Evolutionary conservation across 2,329 filamentous ascomycete genomes (phyloP), one percentile per base, ranked within the genome.

Genomic region (Diaporthe amygdali): DNA sequence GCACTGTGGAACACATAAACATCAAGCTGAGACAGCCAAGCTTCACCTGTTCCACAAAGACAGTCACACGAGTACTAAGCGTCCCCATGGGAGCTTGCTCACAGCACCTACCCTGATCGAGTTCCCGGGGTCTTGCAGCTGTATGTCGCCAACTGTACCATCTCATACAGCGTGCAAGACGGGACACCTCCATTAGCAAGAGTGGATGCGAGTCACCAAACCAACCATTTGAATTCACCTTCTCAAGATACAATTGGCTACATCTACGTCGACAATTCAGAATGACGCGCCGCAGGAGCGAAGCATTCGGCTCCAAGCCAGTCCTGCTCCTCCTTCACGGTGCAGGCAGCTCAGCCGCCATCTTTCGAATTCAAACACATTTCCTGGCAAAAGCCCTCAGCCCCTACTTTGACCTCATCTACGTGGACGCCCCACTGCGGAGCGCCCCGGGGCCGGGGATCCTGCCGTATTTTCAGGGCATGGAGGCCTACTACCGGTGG

Each of bases 301-400:
- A 63, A 25, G 41, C 39, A 22, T 63, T 63, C 59, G 59, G 59
- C 59, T 34, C 39, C 22, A 63, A 63, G 59, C 59, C 41, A 25
- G 59, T 47, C 17, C 27, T 83, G 70, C 77, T 84, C 39, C 80
- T 80, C 77, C 79, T 84, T 39, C 82, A 84, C 75, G 82, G 82
- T 71, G 78, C 79, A 44, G 82, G 82, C 70, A 81, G 81, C 39
- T 82, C 80, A 70, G 75, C 79, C 68, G 69, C 51, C 56, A 83
- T 79, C 75, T 83, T 81, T 75, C 77, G 77, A 32, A 77, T 81
- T 70, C 82, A 84, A 74, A 76, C 76, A 46, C 80, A 80, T 51
- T 76, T 78, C 14, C 75, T 83, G 47, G 74, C 77, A 63, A 74
- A 76, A 68, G 74, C 74, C 25, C 78, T 83, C 32, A 56, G 73